These are phyloP conservation scores for Arthrobotrys entomopaga DNA, from an alignment of 2,329 filamentous ascomycete species.

Conservation along the genomic window DNA sequence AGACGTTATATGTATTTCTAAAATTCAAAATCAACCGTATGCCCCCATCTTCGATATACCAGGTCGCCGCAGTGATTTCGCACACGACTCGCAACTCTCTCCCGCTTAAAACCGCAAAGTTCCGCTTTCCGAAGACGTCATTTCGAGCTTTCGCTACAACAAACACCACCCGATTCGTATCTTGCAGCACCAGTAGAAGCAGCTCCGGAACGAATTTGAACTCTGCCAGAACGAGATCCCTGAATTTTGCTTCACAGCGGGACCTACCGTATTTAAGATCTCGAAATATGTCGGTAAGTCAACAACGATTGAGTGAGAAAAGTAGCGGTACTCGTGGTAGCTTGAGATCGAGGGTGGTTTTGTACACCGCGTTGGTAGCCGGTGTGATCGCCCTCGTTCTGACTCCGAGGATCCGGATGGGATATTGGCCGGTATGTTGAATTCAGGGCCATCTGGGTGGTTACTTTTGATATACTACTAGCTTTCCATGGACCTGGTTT, in stretches of 20 bases:
- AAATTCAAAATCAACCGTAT: no score
- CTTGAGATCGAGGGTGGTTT: slow-evolving; percentile 16
- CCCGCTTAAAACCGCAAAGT: not conserved
- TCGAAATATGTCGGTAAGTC: slow-evolving; percentile 53
- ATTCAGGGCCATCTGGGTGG: no score
- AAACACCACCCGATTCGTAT: slow-evolving; percentile 25
- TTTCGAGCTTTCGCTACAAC: slow-evolving; percentile 13
- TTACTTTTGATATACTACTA: no score
- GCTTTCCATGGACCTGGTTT: no score
- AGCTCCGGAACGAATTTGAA: no score
- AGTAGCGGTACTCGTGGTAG: not conserved
- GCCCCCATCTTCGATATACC: no score
- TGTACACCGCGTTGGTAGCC: slow-evolving; percentile 28
- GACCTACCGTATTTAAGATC: not conserved
- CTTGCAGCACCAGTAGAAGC: no score
- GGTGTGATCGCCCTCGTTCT: slow-evolving; percentile 24
- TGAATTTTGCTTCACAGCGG: no score
- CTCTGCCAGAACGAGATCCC: no score
- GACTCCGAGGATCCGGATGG: not conserved
- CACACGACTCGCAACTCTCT: not conserved
- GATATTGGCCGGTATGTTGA: slow-evolving; percentile 42
- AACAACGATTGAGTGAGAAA: not conserved
- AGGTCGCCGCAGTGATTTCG: no score
- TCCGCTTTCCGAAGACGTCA: slow-evolving; percentile 38
- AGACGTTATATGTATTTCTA: no score